Evolutionary conservation across 225 moss, liverwort and hornwort species (phyloP), one percentile per base, ranked within the genome.

Genomic region (Marchantia paleacea): DNA sequence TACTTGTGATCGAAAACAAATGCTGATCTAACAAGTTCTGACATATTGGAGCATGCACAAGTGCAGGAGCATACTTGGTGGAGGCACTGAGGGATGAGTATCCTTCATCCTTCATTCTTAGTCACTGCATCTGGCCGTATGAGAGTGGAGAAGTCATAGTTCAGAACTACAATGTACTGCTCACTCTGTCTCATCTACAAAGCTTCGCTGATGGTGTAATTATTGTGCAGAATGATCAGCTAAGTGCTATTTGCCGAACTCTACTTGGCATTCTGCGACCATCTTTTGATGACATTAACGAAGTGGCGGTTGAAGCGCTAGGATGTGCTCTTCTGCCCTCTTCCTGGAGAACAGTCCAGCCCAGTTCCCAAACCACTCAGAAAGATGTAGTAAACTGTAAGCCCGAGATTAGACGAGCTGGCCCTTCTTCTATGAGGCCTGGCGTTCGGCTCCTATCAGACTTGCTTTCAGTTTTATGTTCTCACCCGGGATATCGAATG

Each of bases 121-220:
- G 91, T 83, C 92, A 94, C 80, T 95, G 99, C 88, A 99, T 99
- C 72, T 99, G 99, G 99, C 99, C 99, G 14, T 88, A 85, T 78
- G 99, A 99, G 81, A 94, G 91, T 76, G 99, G 99, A 10, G 99
- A 99, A 79, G 94, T 99, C n/a, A 95, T 92, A 26, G 93, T 99
- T 64, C 99, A 99, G 49, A 99, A 90, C 78, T 99, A 99, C 81
- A 99, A 99, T 55, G 99, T 92, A 54, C 88, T 99, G 69, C 91
- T 99, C 72, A 94, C 95, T 14, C 75, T 99, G 61, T 90, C 99
- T 30, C 94, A 91, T 77, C 94, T 99, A 28, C 92, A 99, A 78
- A 90, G 81, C 67, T 87, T 78, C 47, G 92, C 82, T 14, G 99
- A 95, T 84, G 95, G 93, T 77, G 86, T 99, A 39, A 85, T 99